Conservation (phyloP, 441 rosid species). For the Raphanus hybrid region DNA sequence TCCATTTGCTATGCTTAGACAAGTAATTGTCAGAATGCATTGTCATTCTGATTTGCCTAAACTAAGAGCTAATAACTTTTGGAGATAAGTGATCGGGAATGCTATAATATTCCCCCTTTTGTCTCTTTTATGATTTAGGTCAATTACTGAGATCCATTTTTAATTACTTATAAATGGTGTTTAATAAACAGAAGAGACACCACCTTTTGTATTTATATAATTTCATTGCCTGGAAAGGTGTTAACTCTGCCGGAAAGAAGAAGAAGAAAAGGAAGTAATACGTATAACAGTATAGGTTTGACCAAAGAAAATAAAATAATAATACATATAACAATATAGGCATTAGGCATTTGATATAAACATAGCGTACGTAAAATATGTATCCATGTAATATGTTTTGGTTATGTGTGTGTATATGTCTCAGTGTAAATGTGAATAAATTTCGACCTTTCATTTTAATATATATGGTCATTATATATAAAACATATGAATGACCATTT, state of each 20-base stretch:
- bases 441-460: too few species aligned
- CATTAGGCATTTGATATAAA: background rate
- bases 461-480: background rate
- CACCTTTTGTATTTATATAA: slow-evolving; percentile 7
- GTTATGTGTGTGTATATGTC: background rate
- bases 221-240: slow-evolving; percentile 13
- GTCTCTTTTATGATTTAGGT: background rate
- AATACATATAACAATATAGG: background rate
- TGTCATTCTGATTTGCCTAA: slow-evolving; percentile 22
- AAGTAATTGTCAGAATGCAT: slow-evolving; percentile 7
- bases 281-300: too few species aligned
- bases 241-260: background rate
- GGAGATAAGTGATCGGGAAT: slow-evolving; percentile 7
- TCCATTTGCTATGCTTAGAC: slow-evolving; percentile 9
- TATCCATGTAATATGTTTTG: background rate
- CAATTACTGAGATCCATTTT: background rate
- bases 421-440: background rate
- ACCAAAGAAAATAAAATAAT: too few species aligned
- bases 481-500: too few species aligned
- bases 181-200: slow-evolving; percentile 12
- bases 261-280: background rate
- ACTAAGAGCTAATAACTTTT: background rate
- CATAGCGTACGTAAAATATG: background rate
- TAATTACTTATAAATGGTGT: background rate
- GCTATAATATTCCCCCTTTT: slow-evolving; percentile 5